A percentile compares a stretch with the other conserved stretches of the same genome.
phyloP scores from a whole-genome alignment of 164 flowering plant species.

The Macadamia integrifolia region DNA sequence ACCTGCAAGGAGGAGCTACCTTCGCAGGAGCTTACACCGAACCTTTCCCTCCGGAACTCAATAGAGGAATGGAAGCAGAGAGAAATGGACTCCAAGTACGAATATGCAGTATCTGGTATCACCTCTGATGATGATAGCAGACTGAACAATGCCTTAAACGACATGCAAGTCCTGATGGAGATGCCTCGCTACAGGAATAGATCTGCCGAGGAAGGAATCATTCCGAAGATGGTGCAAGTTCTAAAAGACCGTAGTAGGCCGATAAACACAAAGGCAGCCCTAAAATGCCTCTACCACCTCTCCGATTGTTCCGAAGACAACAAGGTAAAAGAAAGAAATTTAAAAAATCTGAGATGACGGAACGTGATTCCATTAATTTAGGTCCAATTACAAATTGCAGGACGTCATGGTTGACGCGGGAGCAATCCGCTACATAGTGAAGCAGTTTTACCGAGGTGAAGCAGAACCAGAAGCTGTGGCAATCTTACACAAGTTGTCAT shows the following conservation, averaged over 20 bases:
- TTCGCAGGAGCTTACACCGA: conserved; percentile 14
- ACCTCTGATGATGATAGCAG: conserved; percentile 13
- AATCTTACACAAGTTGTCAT: conserved; percentile 15
- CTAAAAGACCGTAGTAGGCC: conserved; percentile 1
- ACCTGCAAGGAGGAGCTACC: conserved; percentile 18
- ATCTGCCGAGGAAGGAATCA: conserved; percentile 13
- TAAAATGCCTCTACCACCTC: conserved; percentile 24
- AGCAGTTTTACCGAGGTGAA: conserved; percentile 15
- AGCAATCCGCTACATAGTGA: conserved; percentile 13
- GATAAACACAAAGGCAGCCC: conserved; percentile 18
- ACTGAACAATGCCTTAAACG: conserved; percentile 13
- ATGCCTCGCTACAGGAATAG: conserved; percentile 9
- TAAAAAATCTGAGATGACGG: no score
- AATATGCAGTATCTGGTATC: conserved; percentile 8
- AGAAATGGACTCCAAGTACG: conserved; percentile 13
- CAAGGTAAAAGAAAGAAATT: conserved; percentile 16
- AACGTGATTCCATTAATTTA: neutral
- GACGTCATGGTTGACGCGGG: conserved; percentile 19
- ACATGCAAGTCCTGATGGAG: conserved; percentile 17
- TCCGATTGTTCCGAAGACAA: conserved; percentile 12
- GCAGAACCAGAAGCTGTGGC: conserved; percentile 14
- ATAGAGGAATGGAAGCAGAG: conserved; percentile 20
- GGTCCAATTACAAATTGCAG: conserved; percentile 3
- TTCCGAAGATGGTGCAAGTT: conserved; percentile 16
- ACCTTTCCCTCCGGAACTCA: conserved; percentile 15